Conservation (phyloP, 1,284 basidiomycete species). For the Puccinia polysora region DNA sequence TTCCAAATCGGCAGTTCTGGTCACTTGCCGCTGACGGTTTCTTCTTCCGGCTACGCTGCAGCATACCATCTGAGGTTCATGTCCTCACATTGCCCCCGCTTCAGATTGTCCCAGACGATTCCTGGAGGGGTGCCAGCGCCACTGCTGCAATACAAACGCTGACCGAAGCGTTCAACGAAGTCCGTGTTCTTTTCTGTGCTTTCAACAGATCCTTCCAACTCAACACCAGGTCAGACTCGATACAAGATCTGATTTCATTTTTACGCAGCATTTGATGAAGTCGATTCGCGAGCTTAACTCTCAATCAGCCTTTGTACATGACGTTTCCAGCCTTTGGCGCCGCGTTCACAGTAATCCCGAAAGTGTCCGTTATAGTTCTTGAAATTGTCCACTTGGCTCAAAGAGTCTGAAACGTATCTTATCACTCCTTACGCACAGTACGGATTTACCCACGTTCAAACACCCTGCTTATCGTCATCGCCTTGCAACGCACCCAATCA, state of each 20-base stretch:
- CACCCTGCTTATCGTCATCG: conserved; percentile 7
- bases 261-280: conserved; percentile 3
- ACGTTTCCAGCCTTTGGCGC: conserved; percentile 13
- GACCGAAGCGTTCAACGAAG: conserved; percentile 20
- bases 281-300: conserved; percentile 23
- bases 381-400: neutral
- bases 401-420: neutral
- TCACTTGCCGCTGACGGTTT: neutral
- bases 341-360: neutral
- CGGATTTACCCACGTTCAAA: conserved; percentile 4
- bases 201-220: neutral
- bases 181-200: neutral
- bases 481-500: conserved; percentile 3
- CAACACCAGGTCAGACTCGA: neutral
- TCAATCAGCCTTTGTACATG: conserved; percentile 19
- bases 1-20: neutral
- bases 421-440: conserved; percentile 3
- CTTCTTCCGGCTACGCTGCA: neutral
- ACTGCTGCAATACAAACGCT: conserved; percentile 11
- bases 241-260: neutral
- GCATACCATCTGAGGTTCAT: conserved; percentile 12
- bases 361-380: neutral
- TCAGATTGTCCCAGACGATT: conserved; percentile 19
- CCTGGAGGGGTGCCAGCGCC: neutral
- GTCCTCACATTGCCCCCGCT: conserved; percentile 29